Percentiles rank a stretch among this genome's conserved stretches.
These are phyloP conservation scores for Colletotrichum magnum DNA, from an alignment of 2,329 filamentous ascomycete species.

Conservation along the genomic window DNA sequence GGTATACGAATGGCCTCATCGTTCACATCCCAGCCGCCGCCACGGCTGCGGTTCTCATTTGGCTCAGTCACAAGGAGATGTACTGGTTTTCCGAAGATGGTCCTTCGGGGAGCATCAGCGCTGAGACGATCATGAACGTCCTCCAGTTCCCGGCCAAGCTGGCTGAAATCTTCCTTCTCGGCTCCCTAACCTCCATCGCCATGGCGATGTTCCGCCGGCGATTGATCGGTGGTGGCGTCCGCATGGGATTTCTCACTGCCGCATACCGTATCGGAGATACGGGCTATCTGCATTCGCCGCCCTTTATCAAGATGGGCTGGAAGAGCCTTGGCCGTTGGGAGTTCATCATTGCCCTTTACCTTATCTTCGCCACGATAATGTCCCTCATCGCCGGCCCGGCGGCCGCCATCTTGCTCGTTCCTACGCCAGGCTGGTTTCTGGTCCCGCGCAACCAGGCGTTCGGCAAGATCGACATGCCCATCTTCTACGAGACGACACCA, in stretches of 20 bases:
- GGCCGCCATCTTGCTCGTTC: constrained; percentile 7
- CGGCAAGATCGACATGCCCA: background rate
- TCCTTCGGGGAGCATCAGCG: background rate
- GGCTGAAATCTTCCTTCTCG: constrained; percentile 22
- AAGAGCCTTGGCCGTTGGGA: background rate
- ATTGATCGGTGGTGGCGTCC: background rate
- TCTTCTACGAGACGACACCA: background rate
- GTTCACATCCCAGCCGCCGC: too few relatives aligned
- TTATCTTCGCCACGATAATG: background rate
- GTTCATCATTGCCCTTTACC: background rate
- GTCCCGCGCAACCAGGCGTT: background rate
- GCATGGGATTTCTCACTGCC: constrained; percentile 20
- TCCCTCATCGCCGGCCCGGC: constrained; percentile 12
- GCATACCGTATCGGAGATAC: background rate
- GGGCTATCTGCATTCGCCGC: background rate
- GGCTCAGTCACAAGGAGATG: constrained; percentile 8
- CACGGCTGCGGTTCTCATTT: background rate
- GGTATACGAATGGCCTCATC: too few relatives aligned
- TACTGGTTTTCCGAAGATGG: constrained; percentile 11
- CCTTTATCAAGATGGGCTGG: background rate
- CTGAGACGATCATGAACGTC: constrained; percentile 14
- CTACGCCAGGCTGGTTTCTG: background rate
- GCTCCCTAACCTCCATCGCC: constrained; percentile 20
- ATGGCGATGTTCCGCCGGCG: constrained; percentile 15
- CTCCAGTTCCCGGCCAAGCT: constrained; percentile 27